phyloP scores from a whole-genome alignment of 164 flowering plant genomes.

The Nymphaea colorata region DNA sequence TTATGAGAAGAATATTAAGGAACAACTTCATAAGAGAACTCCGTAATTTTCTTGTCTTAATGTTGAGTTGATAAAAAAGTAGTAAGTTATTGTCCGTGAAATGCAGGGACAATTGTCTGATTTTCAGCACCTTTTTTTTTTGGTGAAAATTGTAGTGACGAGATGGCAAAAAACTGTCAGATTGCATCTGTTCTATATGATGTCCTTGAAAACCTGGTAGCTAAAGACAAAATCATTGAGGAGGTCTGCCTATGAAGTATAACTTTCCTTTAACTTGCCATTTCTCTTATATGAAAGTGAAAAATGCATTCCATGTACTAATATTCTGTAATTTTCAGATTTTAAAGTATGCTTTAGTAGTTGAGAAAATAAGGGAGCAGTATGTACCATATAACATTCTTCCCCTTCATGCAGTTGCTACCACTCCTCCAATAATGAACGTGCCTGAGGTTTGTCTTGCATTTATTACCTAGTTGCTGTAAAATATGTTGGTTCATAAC shows the following conservation, averaged over 20 bases:
- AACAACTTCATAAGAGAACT: conserved; percentile 45
- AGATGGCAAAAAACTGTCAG: conserved; percentile 87
- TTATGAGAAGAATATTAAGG: conserved; percentile 53
- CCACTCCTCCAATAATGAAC: conserved; percentile 76
- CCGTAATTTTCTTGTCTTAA: conserved; percentile 53
- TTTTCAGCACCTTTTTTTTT: not conserved
- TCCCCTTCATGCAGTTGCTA: conserved; percentile 66
- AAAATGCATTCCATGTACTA: no score
- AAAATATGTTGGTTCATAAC: no score
- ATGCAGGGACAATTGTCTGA: not conserved
- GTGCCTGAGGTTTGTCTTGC: conserved; percentile 71
- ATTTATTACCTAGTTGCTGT: not conserved
- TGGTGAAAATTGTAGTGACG: conserved; percentile 43
- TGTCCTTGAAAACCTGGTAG: conserved; percentile 65
- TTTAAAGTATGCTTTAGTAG: conserved; percentile 50
- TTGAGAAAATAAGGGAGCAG: conserved; percentile 53
- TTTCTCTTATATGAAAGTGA: no score
- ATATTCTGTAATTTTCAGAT: conserved; percentile 30
- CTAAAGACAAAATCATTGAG: conserved; percentile 37
- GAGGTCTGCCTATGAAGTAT: conserved; percentile 34
- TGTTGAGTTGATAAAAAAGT: conserved; percentile 1
- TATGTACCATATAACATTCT: conserved; percentile 78
- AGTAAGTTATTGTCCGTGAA: not conserved
- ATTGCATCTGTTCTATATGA: conserved; percentile 80
- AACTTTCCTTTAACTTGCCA: not conserved